Conservation (phyloP, 352 stramenopile species). For the Pythium myriotylum region DNA sequence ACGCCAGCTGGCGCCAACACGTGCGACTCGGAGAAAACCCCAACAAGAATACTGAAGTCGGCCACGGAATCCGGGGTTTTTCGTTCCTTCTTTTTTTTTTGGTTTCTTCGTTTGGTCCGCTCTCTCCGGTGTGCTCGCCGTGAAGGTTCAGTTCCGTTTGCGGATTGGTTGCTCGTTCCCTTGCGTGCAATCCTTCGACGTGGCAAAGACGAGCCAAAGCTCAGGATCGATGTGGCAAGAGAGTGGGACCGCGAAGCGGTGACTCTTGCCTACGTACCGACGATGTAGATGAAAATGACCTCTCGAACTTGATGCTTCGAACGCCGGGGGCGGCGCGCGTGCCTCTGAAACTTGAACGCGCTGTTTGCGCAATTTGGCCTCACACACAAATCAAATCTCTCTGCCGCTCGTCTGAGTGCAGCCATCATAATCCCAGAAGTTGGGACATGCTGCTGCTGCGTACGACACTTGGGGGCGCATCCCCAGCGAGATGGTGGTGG, state of each 20-base stretch:
- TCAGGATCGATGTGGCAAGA: constrained; percentile 25
- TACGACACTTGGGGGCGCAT: not conserved
- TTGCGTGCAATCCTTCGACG: constrained; percentile 13
- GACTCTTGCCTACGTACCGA: constrained; percentile 23
- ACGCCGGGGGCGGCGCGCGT: not conserved
- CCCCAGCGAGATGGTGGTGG: constrained; percentile 2
- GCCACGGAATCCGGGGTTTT: constrained; percentile 8
- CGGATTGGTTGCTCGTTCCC: constrained; percentile 1
- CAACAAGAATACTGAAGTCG: constrained; percentile 9
- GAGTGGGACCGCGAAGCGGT: constrained; percentile 18
- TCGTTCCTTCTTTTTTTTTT: constrained; percentile 7
- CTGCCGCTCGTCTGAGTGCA: constrained; percentile 5
- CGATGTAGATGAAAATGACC: constrained; percentile 31
- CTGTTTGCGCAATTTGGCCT: constrained; percentile 28
- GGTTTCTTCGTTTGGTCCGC: not conserved
- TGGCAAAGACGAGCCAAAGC: constrained; percentile 21
- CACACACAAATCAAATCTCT: constrained; percentile 20
- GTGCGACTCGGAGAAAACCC: constrained; percentile 1
- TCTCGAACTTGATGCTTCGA: constrained; percentile 12
- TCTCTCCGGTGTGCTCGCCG: not conserved
- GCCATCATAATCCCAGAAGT: constrained; percentile 5
- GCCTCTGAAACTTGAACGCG: not conserved
- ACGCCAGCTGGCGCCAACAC: constrained; percentile 16
- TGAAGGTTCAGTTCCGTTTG: constrained; percentile 13
- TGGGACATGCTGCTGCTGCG: no score